phyloP scores from a whole-genome alignment of 2,329 filamentous ascomycete genomes.

The Phialocephala sp. region DNA sequence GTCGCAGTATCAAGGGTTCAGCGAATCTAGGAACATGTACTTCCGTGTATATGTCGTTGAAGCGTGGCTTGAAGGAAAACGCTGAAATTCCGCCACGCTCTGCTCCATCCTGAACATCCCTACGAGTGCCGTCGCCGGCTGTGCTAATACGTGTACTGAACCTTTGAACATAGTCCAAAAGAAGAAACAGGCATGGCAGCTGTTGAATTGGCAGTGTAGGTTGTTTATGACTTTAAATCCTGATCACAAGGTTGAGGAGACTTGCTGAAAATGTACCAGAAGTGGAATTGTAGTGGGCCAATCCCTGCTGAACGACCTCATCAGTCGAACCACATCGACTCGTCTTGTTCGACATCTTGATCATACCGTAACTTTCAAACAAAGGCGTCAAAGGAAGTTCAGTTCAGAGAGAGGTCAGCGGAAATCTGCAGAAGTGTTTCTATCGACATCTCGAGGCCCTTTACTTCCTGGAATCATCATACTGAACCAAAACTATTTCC shows the following conservation, averaged over 20 bases:
- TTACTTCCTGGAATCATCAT: slow-evolving; percentile 28
- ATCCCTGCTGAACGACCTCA: background rate
- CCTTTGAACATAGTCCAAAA: background rate
- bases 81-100: background rate
- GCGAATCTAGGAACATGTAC: background rate
- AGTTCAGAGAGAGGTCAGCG: background rate
- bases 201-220: background rate
- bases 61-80: background rate
- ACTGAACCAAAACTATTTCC: slow-evolving; percentile 25
- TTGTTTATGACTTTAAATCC: background rate
- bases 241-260: background rate
- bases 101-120: background rate
- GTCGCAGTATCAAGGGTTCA: background rate
- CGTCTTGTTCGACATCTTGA: background rate
- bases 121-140: background rate
- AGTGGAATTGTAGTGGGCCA: slow-evolving; percentile 2
- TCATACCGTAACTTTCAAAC: background rate
- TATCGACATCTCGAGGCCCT: slow-evolving; percentile 1
- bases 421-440: background rate
- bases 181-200: background rate
- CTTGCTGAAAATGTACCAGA: background rate
- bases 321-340: background rate
- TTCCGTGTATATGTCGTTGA: background rate
- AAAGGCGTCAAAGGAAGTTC: background rate
- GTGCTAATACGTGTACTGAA: background rate